These are phyloP conservation scores for Xerocomus potaroensis DNA, from an alignment of 768 basidiomycete species.

Conservation along the genomic window DNA sequence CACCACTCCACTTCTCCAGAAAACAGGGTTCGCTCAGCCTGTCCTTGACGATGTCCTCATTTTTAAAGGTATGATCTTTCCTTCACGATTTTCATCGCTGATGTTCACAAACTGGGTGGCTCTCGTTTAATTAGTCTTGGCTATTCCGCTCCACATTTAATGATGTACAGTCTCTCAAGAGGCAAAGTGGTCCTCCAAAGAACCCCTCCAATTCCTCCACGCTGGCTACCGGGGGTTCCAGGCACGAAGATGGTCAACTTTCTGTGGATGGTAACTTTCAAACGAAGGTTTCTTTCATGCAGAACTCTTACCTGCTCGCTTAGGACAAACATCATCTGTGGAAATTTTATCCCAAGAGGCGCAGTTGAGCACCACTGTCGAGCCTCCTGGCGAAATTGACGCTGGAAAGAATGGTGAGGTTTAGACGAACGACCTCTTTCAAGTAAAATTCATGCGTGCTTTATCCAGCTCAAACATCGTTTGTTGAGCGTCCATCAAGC, in stretches of 20 bases:
- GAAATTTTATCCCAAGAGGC: neutral
- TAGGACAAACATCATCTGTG: neutral
- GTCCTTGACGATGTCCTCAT: conserved; percentile 4
- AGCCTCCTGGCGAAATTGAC: conserved; percentile 43
- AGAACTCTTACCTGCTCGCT: conserved; percentile 8
- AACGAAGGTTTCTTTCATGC: neutral
- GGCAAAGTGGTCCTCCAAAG: neutral
- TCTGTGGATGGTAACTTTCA: conserved; percentile 10
- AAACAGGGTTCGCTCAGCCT: neutral
- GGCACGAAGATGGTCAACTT: neutral
- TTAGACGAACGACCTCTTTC: neutral
- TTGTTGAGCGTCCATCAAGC: neutral
- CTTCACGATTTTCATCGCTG: neutral
- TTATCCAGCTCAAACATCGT: neutral
- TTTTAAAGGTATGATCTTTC: conserved; percentile 7
- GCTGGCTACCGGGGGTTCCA: no score
- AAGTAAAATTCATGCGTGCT: conserved; percentile 4
- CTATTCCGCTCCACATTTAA: neutral
- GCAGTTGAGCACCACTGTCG: conserved; percentile 27
- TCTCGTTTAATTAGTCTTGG: conserved; percentile 4
- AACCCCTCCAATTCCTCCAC: no score
- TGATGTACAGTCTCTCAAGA: neutral
- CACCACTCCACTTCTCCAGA: conserved; percentile 6
- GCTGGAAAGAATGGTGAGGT: conserved; percentile 24
- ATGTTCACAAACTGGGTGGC: conserved; percentile 2